A percentile compares a stretch with the other conserved stretches of the same genome.
phyloP scores from a whole-genome alignment of 345 rosid genomes.

The Brassica rapa region DNA sequence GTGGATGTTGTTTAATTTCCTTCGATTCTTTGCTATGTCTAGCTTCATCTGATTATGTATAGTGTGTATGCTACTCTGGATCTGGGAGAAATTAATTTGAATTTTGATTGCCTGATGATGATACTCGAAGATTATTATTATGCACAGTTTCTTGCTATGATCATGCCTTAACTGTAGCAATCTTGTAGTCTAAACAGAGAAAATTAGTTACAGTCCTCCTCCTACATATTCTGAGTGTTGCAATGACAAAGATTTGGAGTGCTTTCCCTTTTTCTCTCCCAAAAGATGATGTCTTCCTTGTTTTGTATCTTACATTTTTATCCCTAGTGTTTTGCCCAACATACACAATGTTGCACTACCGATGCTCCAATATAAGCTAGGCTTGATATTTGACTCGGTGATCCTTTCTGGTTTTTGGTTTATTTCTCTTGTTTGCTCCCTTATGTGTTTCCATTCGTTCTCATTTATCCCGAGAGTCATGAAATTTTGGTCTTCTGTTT shows the following conservation, averaged over 20 bases:
- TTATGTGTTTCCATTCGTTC: no score
- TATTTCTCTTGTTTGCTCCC: not conserved
- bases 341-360: not conserved
- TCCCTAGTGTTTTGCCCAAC: not conserved
- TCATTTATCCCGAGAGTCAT: not conserved
- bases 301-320: not conserved
- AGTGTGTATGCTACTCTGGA: not conserved
- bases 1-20: not conserved
- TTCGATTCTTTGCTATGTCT: slow-evolving; percentile 1
- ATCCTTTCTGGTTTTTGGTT: not conserved
- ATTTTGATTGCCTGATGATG: not conserved
- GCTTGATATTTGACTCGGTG: not conserved
- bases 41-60: not conserved
- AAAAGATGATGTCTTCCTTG: not conserved
- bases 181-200: not conserved
- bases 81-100: not conserved
- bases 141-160: not conserved
- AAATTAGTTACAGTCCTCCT: not conserved
- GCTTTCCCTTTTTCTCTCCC: not conserved
- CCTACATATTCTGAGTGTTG: not conserved
- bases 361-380: not conserved
- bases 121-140: not conserved
- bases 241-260: not conserved
- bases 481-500: slow-evolving; percentile 15
- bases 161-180: not conserved